Evolutionary conservation across 2,329 filamentous ascomycete genomes (phyloP).

Genomic region (Exophiala xenobiotica): DNA sequence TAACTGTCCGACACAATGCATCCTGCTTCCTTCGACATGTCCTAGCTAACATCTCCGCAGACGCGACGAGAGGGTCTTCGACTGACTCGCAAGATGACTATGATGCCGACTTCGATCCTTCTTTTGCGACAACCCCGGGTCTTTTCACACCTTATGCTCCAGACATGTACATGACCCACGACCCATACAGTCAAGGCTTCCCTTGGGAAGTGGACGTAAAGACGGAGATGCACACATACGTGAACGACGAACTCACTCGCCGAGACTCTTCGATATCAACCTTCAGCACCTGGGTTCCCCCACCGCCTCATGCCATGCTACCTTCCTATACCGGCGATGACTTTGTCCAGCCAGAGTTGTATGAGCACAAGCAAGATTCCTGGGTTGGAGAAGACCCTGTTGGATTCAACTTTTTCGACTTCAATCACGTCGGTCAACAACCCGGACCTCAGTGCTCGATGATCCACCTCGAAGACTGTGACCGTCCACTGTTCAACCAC

Average conservation of each 20-base stretch:
- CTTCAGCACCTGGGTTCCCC: conserved; percentile 87
- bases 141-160: conserved; percentile 43
- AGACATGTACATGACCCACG: conserved; percentile 56
- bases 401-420: conserved; percentile 81
- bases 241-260: conserved; percentile 83
- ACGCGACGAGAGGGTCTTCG: conserved; percentile 62
- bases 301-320: conserved; percentile 63
- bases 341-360: conserved; percentile 59
- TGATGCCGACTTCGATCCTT: conserved; percentile 67
- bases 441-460: conserved; percentile 39
- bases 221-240: conserved; percentile 89
- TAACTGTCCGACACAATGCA: conserved; percentile 22
- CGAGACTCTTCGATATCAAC: conserved; percentile 86
- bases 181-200: conserved; percentile 52
- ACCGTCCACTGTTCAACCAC: conserved; percentile 83
- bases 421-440: conserved; percentile 67
- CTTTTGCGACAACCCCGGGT: conserved; percentile 48
- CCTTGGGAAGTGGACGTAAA: conserved; percentile 95
- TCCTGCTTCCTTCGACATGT: not conserved
- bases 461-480: conserved; percentile 82
- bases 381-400: conserved; percentile 61
- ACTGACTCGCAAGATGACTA: conserved; percentile 75
- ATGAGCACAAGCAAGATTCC: conserved; percentile 65
- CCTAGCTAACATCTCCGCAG: conserved; percentile 13
- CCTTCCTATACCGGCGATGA: conserved; percentile 62